These are phyloP conservation scores for Schizopora paradoxa DNA, from an alignment of 1,284 basidiomycete genomes.

Conservation along the genomic window DNA sequence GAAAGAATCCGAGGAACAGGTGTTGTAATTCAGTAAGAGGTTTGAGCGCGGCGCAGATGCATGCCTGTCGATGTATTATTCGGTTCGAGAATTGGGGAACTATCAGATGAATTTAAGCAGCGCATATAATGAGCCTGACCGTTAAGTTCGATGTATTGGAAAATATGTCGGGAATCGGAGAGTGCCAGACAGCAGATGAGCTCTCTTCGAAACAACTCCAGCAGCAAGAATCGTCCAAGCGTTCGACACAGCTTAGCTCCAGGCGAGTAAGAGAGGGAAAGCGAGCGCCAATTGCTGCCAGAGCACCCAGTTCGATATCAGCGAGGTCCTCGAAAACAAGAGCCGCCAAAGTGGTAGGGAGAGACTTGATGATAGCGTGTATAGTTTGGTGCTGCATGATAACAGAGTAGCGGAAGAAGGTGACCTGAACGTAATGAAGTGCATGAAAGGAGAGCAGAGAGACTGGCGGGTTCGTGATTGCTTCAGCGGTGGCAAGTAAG, in stretches of 20 bases:
- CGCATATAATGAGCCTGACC: slow-evolving; percentile 34
- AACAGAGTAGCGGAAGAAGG: slow-evolving; percentile 13
- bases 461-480: slow-evolving; percentile 9
- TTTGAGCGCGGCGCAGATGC: slow-evolving; percentile 28
- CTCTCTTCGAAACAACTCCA: slow-evolving; percentile 60
- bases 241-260: slow-evolving; percentile 50
- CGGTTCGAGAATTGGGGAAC: slow-evolving; percentile 16
- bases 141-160: slow-evolving; percentile 37
- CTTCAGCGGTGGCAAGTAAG: slow-evolving; percentile 10
- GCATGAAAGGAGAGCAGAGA: slow-evolving; percentile 9
- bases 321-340: slow-evolving; percentile 48
- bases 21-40: slow-evolving; percentile 41
- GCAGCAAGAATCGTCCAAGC: slow-evolving; percentile 51
- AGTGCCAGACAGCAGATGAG: slow-evolving; percentile 48
- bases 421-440: slow-evolving; percentile 12
- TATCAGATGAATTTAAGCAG: slow-evolving; percentile 1
- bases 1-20: slow-evolving; percentile 55
- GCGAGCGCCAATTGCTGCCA: slow-evolving; percentile 39
- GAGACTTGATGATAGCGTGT: slow-evolving; percentile 23
- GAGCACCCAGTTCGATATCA: slow-evolving; percentile 44
- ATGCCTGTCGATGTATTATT: slow-evolving; percentile 21
- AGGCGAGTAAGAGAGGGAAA: slow-evolving; percentile 44
- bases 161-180: slow-evolving; percentile 52
- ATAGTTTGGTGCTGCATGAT: slow-evolving; percentile 24
- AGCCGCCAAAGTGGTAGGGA: slow-evolving; percentile 28